Evolutionary conservation across 306 rosid genomes (phyloP), one percentile per base, ranked within the genome.

Genomic region (Sindora glabra): DNA sequence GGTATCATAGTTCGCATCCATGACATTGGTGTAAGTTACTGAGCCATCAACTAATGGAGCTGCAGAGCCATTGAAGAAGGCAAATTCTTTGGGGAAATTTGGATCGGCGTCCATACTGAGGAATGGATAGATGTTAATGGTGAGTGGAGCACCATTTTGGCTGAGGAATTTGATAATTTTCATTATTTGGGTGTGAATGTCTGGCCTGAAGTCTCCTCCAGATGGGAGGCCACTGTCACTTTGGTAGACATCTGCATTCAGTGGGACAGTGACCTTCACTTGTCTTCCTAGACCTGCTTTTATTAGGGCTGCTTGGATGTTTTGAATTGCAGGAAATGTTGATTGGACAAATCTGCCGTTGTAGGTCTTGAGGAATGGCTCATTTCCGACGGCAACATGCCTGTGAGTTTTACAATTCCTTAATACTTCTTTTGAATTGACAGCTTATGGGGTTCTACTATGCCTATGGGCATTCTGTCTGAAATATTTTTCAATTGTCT

Each of bases 81-180:
- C 99, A 33, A 74, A 94, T 10, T 89, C 99, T 74, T 84, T 80
- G 5, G 99, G 97, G 72, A 94, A 94, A 41, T 94, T 49, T 0
- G 97, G 94, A 54, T 94, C 99, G 4, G 97, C 84, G 34, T 94
- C 85, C 36, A 94, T 86, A 72, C 99, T 94, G 24, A 94, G 97
- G 69, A 94, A 94, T 0, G 97, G 99, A 71, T 94, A 94, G 75
- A 94, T 94, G 76, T 89, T 94, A 64, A 94, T 86, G 58, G 89
- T 73, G 38, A 94, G 74, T 42, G 95, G 87, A 5, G 68, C 72
- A 36, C 48, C 77, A 8, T 65, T 89, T 78, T 77, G 80, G 67
- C 57, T 77, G 2, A 94, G 90, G 5, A 89, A 94, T 71, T 82
- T 84, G 57, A 94, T 50, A 41, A 94, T 89, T 68, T 79, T 49